These are phyloP conservation scores for Beauveria sp. DNA, from an alignment of 2,329 filamentous ascomycete species.

Conservation along the genomic window DNA sequence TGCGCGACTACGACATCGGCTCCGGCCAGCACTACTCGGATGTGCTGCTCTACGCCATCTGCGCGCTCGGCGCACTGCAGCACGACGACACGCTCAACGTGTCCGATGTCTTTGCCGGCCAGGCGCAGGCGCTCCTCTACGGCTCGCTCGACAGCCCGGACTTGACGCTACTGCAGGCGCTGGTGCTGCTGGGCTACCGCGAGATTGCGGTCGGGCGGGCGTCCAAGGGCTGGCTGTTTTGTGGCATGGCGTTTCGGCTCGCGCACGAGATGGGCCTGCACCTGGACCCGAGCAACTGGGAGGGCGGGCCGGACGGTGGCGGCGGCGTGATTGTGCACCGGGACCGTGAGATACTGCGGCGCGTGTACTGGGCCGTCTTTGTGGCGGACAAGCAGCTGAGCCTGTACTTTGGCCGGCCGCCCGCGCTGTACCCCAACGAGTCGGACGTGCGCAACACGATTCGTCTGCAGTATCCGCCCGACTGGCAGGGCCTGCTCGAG, in stretches of 20 bases:
- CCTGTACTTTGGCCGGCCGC: constrained; percentile 42
- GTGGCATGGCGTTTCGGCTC: constrained; percentile 43
- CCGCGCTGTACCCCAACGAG: constrained; percentile 40
- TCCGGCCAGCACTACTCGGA: constrained; percentile 42
- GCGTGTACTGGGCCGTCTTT: constrained; percentile 45
- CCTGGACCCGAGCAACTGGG: constrained; percentile 43
- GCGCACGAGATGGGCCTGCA: constrained; percentile 46
- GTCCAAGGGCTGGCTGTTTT: constrained; percentile 44
- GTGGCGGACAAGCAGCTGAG: constrained; percentile 43
- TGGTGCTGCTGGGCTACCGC: constrained; percentile 37
- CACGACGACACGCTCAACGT: constrained; percentile 31
- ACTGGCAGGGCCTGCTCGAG: constrained; percentile 39
- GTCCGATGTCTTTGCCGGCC: constrained; percentile 35
- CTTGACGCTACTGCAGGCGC: constrained; percentile 37
- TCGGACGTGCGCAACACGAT: constrained; percentile 42
- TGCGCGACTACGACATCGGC: constrained; percentile 40
- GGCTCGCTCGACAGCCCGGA: constrained; percentile 37
- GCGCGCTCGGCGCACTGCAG: constrained; percentile 41
- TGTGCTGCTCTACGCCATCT: constrained; percentile 40
- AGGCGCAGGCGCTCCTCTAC: constrained; percentile 38
- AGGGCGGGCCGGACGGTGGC: constrained; percentile 15
- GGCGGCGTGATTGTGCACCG: constrained; percentile 15
- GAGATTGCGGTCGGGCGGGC: constrained; percentile 40
- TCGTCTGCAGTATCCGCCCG: constrained; percentile 39
- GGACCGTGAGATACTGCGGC: constrained; percentile 40